phyloP scores from a whole-genome alignment of 495 filamentous ascomycete species.

The Neurospora sp. region DNA sequence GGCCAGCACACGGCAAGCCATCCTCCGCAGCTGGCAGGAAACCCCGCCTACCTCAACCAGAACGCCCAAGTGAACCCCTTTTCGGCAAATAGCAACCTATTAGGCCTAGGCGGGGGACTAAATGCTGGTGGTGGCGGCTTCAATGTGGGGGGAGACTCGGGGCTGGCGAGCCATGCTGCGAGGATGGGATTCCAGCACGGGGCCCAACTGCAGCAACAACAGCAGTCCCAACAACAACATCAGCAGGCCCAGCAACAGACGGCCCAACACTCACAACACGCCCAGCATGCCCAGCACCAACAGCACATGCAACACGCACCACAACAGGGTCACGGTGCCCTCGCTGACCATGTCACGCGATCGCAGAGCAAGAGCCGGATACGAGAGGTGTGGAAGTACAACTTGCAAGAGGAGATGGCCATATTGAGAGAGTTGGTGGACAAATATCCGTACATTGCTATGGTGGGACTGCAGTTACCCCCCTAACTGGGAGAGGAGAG shows the following conservation, averaged over 20 bases:
- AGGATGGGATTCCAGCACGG: constrained; percentile 77
- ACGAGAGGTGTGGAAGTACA: constrained; percentile 89
- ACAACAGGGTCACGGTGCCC: constrained; percentile 42
- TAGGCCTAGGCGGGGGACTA: constrained; percentile 46
- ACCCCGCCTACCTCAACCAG: constrained; percentile 41
- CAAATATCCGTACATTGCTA: constrained; percentile 87
- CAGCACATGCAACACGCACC: constrained; percentile 32
- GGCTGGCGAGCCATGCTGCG: constrained; percentile 81
- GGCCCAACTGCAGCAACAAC: constrained; percentile 59
- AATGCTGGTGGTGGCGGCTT: constrained; percentile 35
- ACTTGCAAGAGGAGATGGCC: constrained; percentile 83
- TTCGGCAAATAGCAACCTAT: constrained; percentile 46
- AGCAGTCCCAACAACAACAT: constrained; percentile 23
- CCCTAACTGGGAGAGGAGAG: not conserved
- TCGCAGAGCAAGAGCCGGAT: constrained; percentile 60
- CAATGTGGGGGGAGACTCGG: constrained; percentile 59
- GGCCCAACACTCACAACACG: constrained; percentile 26
- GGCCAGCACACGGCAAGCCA: constrained; percentile 33
- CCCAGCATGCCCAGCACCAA: constrained; percentile 13
- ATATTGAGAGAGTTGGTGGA: constrained; percentile 70
- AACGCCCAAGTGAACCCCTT: constrained; percentile 63
- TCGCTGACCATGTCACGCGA: constrained; percentile 32
- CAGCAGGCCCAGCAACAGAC: constrained; percentile 47
- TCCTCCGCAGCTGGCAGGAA: constrained; percentile 26
- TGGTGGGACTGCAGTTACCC: constrained; percentile 49